Evolutionary conservation across 2,329 filamentous ascomycete species (phyloP).

Genomic region (Ophiostoma tasmaniense): DNA sequence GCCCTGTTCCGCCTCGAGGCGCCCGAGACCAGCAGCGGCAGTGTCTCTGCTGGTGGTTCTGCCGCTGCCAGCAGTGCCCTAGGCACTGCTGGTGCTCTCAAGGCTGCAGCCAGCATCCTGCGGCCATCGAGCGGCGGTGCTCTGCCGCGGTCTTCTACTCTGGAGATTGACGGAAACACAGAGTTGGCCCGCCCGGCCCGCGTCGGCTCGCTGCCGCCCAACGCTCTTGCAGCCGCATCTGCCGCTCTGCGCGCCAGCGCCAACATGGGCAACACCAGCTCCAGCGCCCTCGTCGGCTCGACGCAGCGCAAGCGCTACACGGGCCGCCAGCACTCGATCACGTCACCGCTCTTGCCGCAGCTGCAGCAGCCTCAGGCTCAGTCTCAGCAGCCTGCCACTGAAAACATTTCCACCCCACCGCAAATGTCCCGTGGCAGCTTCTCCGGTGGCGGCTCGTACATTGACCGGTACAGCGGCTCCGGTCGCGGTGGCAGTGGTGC

Average conservation of each 20-base stretch:
- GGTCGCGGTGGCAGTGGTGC: slow-evolving; percentile 7
- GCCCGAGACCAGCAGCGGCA: slow-evolving; percentile 23
- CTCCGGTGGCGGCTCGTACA: slow-evolving; percentile 28
- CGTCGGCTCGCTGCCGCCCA: slow-evolving; percentile 9
- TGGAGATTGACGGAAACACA: not conserved
- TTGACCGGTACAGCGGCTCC: slow-evolving; percentile 19
- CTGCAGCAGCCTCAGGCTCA: not conserved
- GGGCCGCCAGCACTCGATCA: not conserved
- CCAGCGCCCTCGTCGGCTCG: slow-evolving; percentile 1
- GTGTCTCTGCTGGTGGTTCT: not conserved
- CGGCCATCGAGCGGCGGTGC: slow-evolving; percentile 13
- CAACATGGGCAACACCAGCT: not conserved
- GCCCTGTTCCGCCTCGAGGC: slow-evolving; percentile 40
- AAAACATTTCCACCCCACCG: slow-evolving; percentile 29
- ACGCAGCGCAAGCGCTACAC: slow-evolving; percentile 19
- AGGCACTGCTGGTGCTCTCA: not conserved
- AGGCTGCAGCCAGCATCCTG: slow-evolving; percentile 8
- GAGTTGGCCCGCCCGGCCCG: not conserved
- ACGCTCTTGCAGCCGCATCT: not conserved
- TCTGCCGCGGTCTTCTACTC: slow-evolving; percentile 4
- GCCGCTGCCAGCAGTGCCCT: not conserved
- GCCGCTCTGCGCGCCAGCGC: slow-evolving; percentile 1
- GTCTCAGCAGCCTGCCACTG: not conserved
- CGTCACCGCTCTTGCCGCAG: not conserved
- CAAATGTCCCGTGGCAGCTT: slow-evolving; percentile 39